Percentiles rank a stretch among this genome's conserved stretches.
phyloP scores from a whole-genome alignment of 345 rosid species.

The Salix koriyanagi region DNA sequence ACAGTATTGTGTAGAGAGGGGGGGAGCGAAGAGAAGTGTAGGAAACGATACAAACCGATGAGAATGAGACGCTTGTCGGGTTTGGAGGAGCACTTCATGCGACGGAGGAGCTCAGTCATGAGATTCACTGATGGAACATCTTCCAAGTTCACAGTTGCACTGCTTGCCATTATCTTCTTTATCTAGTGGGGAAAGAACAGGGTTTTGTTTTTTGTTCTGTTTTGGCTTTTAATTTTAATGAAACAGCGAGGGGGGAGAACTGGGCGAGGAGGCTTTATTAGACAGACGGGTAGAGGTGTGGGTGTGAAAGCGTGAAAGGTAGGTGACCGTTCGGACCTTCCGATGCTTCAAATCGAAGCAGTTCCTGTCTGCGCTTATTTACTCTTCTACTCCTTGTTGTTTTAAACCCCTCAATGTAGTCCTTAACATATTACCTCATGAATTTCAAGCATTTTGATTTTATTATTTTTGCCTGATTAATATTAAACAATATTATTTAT shows the following conservation, averaged over 20 bases:
- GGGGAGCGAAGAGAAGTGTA: not conserved
- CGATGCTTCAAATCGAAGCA: constrained; percentile 26
- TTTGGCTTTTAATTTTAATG: not conserved
- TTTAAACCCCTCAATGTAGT: too few species aligned
- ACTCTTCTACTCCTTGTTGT: constrained; percentile 11
- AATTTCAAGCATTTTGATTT: too few species aligned
- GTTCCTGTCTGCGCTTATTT: not conserved
- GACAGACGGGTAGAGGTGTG: not conserved
- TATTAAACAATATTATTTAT: too few species aligned
- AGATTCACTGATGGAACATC: constrained; percentile 75
- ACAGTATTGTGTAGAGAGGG: not conserved
- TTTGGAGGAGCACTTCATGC: constrained; percentile 79
- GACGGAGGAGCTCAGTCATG: constrained; percentile 91
- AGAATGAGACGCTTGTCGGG: constrained; percentile 94
- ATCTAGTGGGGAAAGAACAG: not conserved
- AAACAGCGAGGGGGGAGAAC: not conserved
- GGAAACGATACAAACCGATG: constrained; percentile 42
- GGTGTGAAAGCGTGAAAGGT: not conserved
- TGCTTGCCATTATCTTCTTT: constrained; percentile 39
- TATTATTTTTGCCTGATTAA: too few species aligned
- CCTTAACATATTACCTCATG: too few species aligned
- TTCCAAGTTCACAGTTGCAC: constrained; percentile 53
- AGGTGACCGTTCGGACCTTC: constrained; percentile 16
- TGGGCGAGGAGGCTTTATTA: not conserved
- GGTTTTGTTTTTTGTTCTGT: too few species aligned